Base-by-base conservation (phyloP, 371 early-diverging fungal species). In the Blakeslea trispora region DNA sequence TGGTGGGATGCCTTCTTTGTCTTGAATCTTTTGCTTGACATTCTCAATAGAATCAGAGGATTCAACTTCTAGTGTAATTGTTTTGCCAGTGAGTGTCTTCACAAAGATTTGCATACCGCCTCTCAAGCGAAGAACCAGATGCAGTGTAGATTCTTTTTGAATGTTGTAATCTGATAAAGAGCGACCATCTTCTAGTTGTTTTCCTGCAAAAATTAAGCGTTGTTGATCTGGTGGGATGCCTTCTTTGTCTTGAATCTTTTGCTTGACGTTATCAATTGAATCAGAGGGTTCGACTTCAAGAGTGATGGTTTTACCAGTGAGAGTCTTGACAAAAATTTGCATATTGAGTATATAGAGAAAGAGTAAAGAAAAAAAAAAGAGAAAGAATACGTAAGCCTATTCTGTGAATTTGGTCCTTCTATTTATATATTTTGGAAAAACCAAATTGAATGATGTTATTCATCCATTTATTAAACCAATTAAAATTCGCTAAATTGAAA, bases 171-270 rank as follows among this genome's bases (percentile, higher is more conserved):
- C 88, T 32, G 83, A 77, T 11, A 88, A 78, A 31, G 81, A 77
- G 72, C 94, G 92, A 54, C 93, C 95, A 74, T 96, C 96, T 79
- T 96, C 96, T 53, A 99, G 89, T 82, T 98, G 97, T 85, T 97
- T 97, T 60, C 95, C 98, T 72, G 97, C 96, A 72, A 98, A 97
- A 71, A 98, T 98, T 48, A 97, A 84, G 62, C 97, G 95, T 82
- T 98, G 98, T 84, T 98, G 99, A 79, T 97, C 97, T 59, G 97
- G 98, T 54, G 98, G 97, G 68, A 98, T 98, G 57, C 90, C 55
- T 56, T 56, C 97, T 88, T 97, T 96, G 83, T 98, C 96, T 75
- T 97, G 97, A 60, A 98, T 98, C 87, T 96, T 97, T 55, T 72
- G 65, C 86, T 99, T 98, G 74, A 98, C 96, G 63, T 94, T 92